A percentile compares a stretch with the other conserved stretches of the same genome.
These are phyloP conservation scores for Triticum aestivum DNA, from an alignment of 176 grass and related monocot species.

Conservation along the genomic window IWGSC_CS_RefSeq_v2.1 NC_057800.1:486465621-486466120, in stretches of 20 bases:
- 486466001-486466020: not conserved
- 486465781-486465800: not conserved
- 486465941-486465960: not conserved
- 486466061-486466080: not conserved
- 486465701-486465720: slow-evolving; percentile 46
- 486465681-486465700: slow-evolving; percentile 52
- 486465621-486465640: slow-evolving; percentile 47
- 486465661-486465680: slow-evolving; percentile 51
- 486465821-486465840: not conserved
- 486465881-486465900: not conserved
- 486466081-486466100: not conserved
- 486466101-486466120: not conserved
- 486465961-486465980: not conserved
- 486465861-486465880: not conserved
- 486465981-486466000: not conserved
- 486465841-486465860: slow-evolving; percentile 16
- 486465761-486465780: not conserved
- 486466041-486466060: not conserved
- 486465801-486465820: slow-evolving; percentile 3
- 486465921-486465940: not conserved
- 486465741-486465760: slow-evolving; percentile 31
- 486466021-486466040: not conserved
- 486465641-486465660: slow-evolving; percentile 81
- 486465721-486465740: slow-evolving; percentile 50
- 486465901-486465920: not conserved